Base-by-base conservation (phyloP, 495 filamentous ascomycete genomes). In the Trichoderma erinaceum region DNA sequence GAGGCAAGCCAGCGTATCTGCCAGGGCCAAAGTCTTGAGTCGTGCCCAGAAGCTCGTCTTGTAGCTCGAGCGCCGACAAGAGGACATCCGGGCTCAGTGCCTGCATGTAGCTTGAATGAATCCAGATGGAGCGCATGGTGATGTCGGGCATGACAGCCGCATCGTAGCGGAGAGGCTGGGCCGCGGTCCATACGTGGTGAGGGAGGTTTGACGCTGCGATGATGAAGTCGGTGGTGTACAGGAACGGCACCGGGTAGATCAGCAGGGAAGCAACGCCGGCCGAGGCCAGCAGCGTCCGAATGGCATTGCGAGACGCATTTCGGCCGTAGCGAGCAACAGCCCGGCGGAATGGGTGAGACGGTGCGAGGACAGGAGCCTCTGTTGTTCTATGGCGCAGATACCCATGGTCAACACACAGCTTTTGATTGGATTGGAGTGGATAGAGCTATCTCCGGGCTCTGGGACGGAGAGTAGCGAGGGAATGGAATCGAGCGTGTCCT, bases 131-230 rank as follows among this genome's bases (percentile, higher is more conserved):
- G 65, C 83, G 83, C 83, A 86, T 85, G 61, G 83, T 80, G 46
- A 86, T 81, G 70, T 86, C 84, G 6, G 82, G 78, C 43, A 78
- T 78, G 44, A 76, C 72, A 29, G 61, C 72, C 4, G 69, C 69
- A 56, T 71, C 70, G 48, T 78, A 78, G 63, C 75, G 70, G 66
- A 87, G 83, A 29, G 87, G 86, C 63, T 84, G 84, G 6, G 88
- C 88, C 46, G 87, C 87, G 27, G 89, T 91, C 89, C 89, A 92
- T 66, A 89, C 89, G 82, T 91, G 87, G 72, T 89, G 86, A 21
- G 89, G 89, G 16, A 90, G 81, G 69, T 84, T 81, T 64, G 87
- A 84, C 65, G 84, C 79, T 77, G 86, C 81, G 73, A 82, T 82
- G 66, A 82, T 83, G 69, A 86, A 82, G 50, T 87, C 82, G 76